phyloP scores from a whole-genome alignment of 2,329 filamentous ascomycete species.

The Pseudogymnoascus sp. region DNA sequence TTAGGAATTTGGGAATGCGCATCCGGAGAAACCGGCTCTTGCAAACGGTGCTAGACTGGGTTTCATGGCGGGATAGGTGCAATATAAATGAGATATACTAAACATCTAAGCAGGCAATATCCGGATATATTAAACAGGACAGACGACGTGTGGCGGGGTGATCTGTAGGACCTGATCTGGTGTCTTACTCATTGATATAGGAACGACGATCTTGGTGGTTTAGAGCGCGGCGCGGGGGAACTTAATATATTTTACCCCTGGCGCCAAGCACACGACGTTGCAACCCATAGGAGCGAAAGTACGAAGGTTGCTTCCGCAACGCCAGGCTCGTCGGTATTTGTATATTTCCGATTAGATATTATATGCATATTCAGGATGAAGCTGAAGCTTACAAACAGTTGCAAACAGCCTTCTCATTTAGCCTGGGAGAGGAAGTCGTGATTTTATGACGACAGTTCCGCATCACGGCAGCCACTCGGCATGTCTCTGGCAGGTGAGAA shows the following conservation, averaged over 20 bases:
- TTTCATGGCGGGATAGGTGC: not conserved
- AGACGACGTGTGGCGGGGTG: not conserved
- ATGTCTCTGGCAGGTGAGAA: not conserved
- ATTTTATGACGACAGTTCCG: not conserved
- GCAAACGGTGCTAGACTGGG: not conserved
- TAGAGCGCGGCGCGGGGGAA: not conserved
- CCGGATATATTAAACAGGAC: not conserved
- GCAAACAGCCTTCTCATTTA: not conserved
- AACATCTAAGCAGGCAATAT: not conserved
- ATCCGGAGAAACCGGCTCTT: conserved; percentile 1
- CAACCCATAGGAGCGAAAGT: not conserved
- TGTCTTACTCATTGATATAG: not conserved
- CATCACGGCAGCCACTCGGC: not conserved
- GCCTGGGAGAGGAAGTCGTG: not conserved
- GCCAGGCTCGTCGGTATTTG: conserved; percentile 3
- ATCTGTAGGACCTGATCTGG: not conserved
- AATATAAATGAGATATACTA: not conserved
- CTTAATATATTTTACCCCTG: conserved; percentile 4
- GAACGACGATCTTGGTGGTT: not conserved
- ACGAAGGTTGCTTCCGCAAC: not conserved
- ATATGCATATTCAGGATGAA: not conserved
- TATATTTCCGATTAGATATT: not conserved
- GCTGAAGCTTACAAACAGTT: not conserved
- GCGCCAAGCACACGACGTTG: not conserved
- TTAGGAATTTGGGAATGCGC: not conserved